Conservation (phyloP, 2,329 filamentous ascomycete species). For the Colletotrichum theobromicola region DNA sequence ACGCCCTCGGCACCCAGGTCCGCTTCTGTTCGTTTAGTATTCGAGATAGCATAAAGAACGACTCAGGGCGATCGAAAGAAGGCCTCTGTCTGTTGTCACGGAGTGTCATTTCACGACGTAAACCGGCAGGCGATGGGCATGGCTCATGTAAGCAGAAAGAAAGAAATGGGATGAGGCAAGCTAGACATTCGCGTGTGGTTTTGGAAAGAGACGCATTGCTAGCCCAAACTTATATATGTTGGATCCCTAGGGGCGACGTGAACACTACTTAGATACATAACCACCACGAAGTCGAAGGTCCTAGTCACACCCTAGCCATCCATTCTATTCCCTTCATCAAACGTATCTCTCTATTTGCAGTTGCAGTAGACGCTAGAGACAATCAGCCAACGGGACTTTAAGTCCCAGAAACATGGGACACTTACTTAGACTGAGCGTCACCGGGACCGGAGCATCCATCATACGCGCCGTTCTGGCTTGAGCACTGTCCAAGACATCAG, state of each 20-base stretch:
- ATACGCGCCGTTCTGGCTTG: neutral
- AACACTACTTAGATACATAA: neutral
- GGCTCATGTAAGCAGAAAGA: neutral
- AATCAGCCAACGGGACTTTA: neutral
- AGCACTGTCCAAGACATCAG: neutral
- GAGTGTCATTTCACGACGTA: fast-evolving
- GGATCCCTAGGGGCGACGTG: neutral
- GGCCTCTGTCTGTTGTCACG: fast-evolving
- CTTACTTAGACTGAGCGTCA: neutral
- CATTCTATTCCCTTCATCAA: neutral
- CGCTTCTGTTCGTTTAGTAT: neutral
- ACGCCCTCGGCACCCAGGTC: no score
- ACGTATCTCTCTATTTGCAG: neutral
- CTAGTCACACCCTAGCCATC: neutral
- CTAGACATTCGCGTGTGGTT: neutral
- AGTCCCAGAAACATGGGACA: neutral
- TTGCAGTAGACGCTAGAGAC: neutral
- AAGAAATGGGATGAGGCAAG: neutral
- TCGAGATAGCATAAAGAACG: fast-evolving
- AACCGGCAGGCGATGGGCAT: neutral
- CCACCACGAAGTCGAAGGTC: neutral
- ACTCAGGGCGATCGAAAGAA: fast-evolving
- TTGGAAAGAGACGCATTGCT: fast-evolving
- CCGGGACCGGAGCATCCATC: neutral
- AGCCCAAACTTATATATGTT: neutral